Evolutionary conservation across 495 filamentous ascomycete species (phyloP).

Genomic region (Talaromyces trachyspermus): DNA sequence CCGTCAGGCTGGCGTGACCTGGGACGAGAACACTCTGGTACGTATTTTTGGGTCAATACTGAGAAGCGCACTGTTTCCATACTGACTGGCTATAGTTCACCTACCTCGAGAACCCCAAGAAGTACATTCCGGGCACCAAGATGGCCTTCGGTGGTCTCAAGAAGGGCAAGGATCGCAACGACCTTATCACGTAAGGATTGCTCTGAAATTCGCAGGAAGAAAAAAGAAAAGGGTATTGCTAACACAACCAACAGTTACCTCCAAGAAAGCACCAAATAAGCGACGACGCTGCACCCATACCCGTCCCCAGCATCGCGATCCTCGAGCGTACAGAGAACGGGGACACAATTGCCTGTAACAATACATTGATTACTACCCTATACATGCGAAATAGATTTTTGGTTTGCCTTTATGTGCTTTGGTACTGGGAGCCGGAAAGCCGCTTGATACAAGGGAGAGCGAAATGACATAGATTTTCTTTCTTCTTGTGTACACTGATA

Average conservation of each 20-base stretch:
- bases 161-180: constrained; percentile 99
- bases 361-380: constrained; percentile 5
- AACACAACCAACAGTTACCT: constrained; percentile 43
- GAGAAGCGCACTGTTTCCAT: too few relatives aligned
- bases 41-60: too few relatives aligned
- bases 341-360: constrained; percentile 6
- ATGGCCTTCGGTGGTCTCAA: constrained; percentile 99
- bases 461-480: constrained; percentile 6
- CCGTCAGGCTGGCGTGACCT: constrained; percentile 88
- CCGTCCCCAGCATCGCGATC: constrained; percentile 5
- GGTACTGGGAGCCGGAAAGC: background rate
- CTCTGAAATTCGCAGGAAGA: too few relatives aligned
- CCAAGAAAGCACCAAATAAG: constrained; percentile 58
- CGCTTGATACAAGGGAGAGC: constrained; percentile 2
- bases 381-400: constrained; percentile 6
- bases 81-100: constrained; percentile 48
- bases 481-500: background rate
- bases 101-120: constrained; percentile 91
- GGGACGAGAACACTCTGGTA: constrained; percentile 85
- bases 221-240: background rate
- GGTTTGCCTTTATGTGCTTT: background rate
- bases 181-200: constrained; percentile 86
- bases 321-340: background rate
- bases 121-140: constrained; percentile 99
- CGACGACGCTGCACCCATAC: constrained; percentile 8